These are phyloP conservation scores for Zalaria obscura DNA, from an alignment of 2,329 filamentous ascomycete species.

Conservation along the genomic window DNA sequence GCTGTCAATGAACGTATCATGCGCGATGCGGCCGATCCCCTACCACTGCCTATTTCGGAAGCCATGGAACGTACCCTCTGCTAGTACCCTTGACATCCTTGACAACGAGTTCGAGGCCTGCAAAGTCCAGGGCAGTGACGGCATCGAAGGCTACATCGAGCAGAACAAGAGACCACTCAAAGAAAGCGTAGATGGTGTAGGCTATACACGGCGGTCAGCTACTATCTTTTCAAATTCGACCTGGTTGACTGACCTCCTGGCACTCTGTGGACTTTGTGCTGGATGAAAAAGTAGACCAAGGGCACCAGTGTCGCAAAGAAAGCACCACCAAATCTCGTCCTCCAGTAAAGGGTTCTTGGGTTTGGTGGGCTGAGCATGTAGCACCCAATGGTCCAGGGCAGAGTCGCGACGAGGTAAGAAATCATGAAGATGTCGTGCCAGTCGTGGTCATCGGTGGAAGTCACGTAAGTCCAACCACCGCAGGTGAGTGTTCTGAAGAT, in stretches of 20 bases:
- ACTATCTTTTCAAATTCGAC: not conserved
- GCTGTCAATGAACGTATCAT: not conserved
- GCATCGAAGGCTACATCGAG: slow-evolving; percentile 96
- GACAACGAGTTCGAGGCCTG: slow-evolving; percentile 72
- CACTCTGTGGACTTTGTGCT: slow-evolving; percentile 92
- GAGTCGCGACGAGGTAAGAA: slow-evolving; percentile 82
- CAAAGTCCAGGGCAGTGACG: slow-evolving; percentile 84
- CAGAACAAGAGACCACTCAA: slow-evolving; percentile 90
- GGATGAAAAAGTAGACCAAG: slow-evolving; percentile 92
- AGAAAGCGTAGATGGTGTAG: slow-evolving; percentile 94
- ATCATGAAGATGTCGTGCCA: slow-evolving; percentile 99
- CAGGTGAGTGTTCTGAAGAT: slow-evolving; percentile 84
- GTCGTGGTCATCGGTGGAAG: slow-evolving; percentile 93
- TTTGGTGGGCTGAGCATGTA: slow-evolving; percentile 79
- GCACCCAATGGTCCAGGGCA: slow-evolving; percentile 91
- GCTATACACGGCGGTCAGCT: slow-evolving; percentile 37
- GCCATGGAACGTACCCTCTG: slow-evolving; percentile 97
- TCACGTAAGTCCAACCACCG: slow-evolving; percentile 96
- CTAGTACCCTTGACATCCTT: slow-evolving; percentile 79
- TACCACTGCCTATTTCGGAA: slow-evolving; percentile 60
- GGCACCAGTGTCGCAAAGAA: slow-evolving; percentile 90
- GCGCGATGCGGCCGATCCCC: not conserved
- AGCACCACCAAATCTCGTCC: slow-evolving; percentile 65
- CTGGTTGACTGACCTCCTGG: slow-evolving; percentile 58
- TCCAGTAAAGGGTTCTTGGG: slow-evolving; percentile 67